A percentile compares a stretch with the other conserved stretches of the same genome.
phyloP scores from a whole-genome alignment of 257 asterid species.

The Fraxinus pennsylvanica region DNA sequence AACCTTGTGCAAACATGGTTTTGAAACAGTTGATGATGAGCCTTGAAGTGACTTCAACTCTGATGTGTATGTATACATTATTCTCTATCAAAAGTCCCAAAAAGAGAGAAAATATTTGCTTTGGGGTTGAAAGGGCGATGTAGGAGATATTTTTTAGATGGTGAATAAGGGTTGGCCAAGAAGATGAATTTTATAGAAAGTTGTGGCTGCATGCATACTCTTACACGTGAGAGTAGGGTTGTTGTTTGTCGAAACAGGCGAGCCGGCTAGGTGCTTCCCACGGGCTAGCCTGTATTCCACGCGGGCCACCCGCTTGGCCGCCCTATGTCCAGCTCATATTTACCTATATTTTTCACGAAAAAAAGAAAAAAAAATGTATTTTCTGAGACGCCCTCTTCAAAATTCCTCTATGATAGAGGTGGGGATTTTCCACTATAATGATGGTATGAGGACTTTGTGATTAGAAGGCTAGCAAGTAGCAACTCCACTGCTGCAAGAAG shows the following conservation, averaged over 20 bases:
- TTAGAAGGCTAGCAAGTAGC: constrained; percentile 1
- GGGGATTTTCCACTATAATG: background rate
- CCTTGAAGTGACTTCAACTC: background rate
- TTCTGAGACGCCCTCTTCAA: background rate
- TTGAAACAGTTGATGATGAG: background rate
- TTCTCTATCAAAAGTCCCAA: background rate
- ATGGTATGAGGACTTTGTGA: constrained; percentile 1
- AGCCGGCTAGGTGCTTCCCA: background rate
- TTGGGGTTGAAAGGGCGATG: background rate
- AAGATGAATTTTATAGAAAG: background rate
- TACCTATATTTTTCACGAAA: too few relatives aligned
- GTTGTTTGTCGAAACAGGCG: background rate
- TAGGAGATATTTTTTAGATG: background rate
- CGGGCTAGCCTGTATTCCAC: background rate
- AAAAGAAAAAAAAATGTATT: too few relatives aligned
- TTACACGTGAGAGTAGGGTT: background rate
- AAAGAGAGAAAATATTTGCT: background rate
- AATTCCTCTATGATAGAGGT: too few relatives aligned
- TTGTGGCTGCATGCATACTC: background rate
- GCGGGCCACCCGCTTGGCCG: background rate
- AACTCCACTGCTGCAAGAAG: background rate
- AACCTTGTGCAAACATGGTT: background rate
- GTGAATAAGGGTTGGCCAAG: background rate
- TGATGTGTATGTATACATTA: background rate
- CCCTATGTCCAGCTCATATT: too few relatives aligned